phyloP scores from a whole-genome alignment of 2,329 filamentous ascomycete genomes.

The Lachnellula suecica region DNA sequence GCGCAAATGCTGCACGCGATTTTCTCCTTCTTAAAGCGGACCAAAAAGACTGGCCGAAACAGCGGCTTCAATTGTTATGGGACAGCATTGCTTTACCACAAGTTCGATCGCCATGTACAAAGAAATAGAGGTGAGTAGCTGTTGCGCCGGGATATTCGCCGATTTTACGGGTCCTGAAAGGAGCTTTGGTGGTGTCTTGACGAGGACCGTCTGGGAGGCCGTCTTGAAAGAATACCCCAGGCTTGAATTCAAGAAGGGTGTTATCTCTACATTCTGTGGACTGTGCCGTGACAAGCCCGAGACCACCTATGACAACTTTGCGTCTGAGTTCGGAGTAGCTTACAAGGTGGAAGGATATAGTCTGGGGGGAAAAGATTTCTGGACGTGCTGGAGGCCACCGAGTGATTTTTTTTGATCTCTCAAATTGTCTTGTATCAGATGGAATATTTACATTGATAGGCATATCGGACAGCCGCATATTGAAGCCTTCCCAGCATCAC shows the following conservation, averaged over 20 bases:
- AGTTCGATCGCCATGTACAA: constrained; percentile 39
- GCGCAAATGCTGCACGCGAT: constrained; percentile 42
- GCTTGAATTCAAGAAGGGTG: constrained; percentile 30
- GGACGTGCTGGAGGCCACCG: background rate
- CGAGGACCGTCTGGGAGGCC: constrained; percentile 27
- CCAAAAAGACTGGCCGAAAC: constrained; percentile 37
- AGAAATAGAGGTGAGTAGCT: constrained; percentile 39
- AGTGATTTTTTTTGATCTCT: background rate
- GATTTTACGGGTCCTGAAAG: constrained; percentile 38
- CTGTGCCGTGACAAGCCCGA: constrained; percentile 37
- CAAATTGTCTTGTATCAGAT: background rate
- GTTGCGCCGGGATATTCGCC: constrained; percentile 33
- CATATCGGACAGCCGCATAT: too few relatives aligned
- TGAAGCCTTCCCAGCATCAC: too few relatives aligned
- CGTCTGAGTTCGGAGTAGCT: constrained; percentile 29
- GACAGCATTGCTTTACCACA: constrained; percentile 46
- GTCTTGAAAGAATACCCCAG: constrained; percentile 33
- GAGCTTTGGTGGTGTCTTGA: constrained; percentile 24
- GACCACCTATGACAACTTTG: constrained; percentile 37
- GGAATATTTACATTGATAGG: background rate
- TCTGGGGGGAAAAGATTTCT: constrained; percentile 3
- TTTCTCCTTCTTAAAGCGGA: constrained; percentile 34
- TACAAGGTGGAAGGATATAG: constrained; percentile 18
- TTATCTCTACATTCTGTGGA: constrained; percentile 34
- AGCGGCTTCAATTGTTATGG: constrained; percentile 46